A percentile compares a stretch with the other conserved stretches of the same genome.
Conservation (phyloP, 1,284 basidiomycete genomes). For the Marasmius oreades region DNA sequence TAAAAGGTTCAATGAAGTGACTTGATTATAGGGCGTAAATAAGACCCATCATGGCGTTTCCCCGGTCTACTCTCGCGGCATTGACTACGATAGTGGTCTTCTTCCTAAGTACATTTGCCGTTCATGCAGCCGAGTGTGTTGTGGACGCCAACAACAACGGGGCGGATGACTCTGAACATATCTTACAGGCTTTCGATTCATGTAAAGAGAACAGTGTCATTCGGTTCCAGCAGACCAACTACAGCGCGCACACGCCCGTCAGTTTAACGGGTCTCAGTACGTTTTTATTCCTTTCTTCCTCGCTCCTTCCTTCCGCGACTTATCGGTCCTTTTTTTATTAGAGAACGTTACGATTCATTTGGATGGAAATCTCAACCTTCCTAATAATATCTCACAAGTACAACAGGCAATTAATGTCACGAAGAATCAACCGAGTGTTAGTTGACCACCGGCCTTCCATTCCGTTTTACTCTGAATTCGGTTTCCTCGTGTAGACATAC, state of each 20-base stretch:
- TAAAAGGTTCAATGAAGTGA: too few relatives aligned
- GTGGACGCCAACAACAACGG: constrained; percentile 23
- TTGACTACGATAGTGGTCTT: neutral
- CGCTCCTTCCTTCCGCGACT: neutral
- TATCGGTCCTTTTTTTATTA: constrained; percentile 7
- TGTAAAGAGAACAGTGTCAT: constrained; percentile 36
- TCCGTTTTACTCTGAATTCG: neutral
- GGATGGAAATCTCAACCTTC: constrained; percentile 45
- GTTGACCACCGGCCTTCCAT: constrained; percentile 10
- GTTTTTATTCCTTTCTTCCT: constrained; percentile 9
- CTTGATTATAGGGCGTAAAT: neutral
- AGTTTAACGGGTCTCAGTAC: constrained; percentile 30
- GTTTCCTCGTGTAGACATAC: constrained; percentile 27
- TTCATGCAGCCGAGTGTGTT: constrained; percentile 13
- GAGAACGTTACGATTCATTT: constrained; percentile 41
- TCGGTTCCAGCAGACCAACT: constrained; percentile 36
- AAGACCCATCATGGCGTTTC: neutral
- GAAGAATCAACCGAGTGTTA: constrained; percentile 28
- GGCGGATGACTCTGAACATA: constrained; percentile 36
- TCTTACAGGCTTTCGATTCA: constrained; percentile 33
- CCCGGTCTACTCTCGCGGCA: neutral
- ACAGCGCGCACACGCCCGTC: constrained; percentile 36
- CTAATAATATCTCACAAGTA: constrained; percentile 37
- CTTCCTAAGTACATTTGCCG: neutral
- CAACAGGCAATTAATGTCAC: constrained; percentile 34